Conservation (phyloP, 768 basidiomycete species). For the Boletus fagicola region DNA sequence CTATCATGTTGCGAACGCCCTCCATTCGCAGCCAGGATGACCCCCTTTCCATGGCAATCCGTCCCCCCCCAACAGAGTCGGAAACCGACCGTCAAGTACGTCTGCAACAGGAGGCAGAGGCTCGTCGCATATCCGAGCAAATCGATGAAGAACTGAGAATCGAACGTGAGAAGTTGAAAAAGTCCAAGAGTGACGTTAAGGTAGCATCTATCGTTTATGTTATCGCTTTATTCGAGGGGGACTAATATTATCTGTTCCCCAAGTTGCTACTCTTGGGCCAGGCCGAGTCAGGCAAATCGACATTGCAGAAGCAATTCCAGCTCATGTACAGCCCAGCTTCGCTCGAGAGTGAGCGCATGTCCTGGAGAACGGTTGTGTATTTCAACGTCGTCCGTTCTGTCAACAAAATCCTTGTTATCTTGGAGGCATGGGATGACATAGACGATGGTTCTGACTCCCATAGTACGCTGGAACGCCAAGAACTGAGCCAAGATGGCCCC, state of each 20-base stretch:
- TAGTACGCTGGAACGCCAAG: constrained; percentile 33
- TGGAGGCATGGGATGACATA: constrained; percentile 61
- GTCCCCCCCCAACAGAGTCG: constrained; percentile 65
- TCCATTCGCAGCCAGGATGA: constrained; percentile 76
- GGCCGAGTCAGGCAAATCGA: constrained; percentile 77
- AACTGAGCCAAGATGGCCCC: constrained; percentile 27
- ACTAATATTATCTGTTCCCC: constrained; percentile 21
- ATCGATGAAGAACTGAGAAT: constrained; percentile 78
- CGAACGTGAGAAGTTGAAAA: constrained; percentile 65
- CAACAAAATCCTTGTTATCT: constrained; percentile 62
- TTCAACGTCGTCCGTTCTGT: constrained; percentile 74
- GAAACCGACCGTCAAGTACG: constrained; percentile 60
- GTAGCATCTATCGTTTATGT: constrained; percentile 33
- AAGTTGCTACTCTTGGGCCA: constrained; percentile 76
- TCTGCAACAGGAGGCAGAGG: constrained; percentile 66
- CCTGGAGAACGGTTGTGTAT: constrained; percentile 73
- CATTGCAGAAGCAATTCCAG: constrained; percentile 76
- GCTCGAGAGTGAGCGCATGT: constrained; percentile 64
- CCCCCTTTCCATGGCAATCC: constrained; percentile 65
- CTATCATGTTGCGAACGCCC: constrained; percentile 60
- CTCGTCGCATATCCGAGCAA: constrained; percentile 71
- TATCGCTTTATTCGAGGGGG: neutral
- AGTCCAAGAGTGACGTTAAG: constrained; percentile 73
- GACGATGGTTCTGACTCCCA: constrained; percentile 50
- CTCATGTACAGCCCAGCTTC: constrained; percentile 76